Base-by-base conservation (phyloP, 495 filamentous ascomycete species). In the Podospora conica region DNA sequence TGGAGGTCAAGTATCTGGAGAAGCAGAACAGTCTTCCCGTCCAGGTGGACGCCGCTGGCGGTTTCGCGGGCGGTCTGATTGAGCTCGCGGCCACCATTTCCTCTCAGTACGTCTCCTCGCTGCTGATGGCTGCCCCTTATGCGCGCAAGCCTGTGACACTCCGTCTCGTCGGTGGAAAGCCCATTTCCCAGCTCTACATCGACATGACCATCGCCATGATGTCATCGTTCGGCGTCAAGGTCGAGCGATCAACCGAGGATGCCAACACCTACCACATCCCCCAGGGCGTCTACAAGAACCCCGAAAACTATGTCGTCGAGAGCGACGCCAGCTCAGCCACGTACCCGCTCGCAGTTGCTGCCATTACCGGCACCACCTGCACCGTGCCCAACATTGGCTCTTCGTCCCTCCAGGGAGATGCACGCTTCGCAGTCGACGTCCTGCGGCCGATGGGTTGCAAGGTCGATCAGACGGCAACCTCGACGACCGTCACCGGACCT, bases 161-260 rank as follows among this genome's bases (percentile, higher is more conserved):
- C 67, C 88, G 87, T 9, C 81, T 99, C 56, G 89, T 97, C 53
- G 94, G 94, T 53, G 95, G 93, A 62, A 96, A 96, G 79, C 93
- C 94, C 3, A 97, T 98, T 67, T 97, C 94, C 1, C 92, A 97
- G 75, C 89, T 89, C 18, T 99, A 99, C 73, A 98, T 98, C 73
- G 93, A 98, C 70, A 97, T 99, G 93, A 99, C 95, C 18, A 93
- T 91, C 15, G 85, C 92, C 21, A 98, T 99, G 93, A 99, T 99
- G 95, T 84, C 88, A 31, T 85, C 88, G 6, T 99, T 99, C 72
- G 95, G 95, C 53, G 87, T 98, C 60, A 75, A 88, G 33, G 94
- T 97, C 33, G 78, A 85, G 62, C 74, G 75, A 58, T 79, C 79
- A 3, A 65, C 78, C 18, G 76, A 80, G 55, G 90, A 96, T 68